A percentile compares a stretch with the other conserved stretches of the same genome.
These are phyloP conservation scores for Karstenula rhodostoma DNA, from an alignment of 2,329 filamentous ascomycete genomes.

Conservation along the genomic window DNA sequence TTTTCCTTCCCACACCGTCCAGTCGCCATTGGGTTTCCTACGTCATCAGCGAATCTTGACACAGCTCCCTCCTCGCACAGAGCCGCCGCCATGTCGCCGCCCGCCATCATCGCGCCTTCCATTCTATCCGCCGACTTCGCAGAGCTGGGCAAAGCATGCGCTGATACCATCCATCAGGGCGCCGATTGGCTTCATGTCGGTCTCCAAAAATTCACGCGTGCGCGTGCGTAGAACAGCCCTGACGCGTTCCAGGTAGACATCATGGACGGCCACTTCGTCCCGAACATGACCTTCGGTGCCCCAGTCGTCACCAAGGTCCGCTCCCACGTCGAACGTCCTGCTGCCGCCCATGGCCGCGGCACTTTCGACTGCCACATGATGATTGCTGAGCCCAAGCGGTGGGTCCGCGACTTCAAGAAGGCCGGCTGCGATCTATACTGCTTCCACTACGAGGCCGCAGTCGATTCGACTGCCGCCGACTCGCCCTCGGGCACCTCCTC, in stretches of 20 bases:
- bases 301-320: constrained; percentile 96
- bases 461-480: constrained; percentile 82
- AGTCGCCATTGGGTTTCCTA: constrained; percentile 28
- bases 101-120: constrained; percentile 96
- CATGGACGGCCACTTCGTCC: constrained; percentile 98
- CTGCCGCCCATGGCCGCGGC: constrained; percentile 75
- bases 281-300: constrained; percentile 96
- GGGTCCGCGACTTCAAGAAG: constrained; percentile 93
- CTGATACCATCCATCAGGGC: constrained; percentile 82
- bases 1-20: constrained; percentile 29
- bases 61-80: constrained; percentile 17
- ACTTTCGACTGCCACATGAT: constrained; percentile 99
- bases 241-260: constrained; percentile 96
- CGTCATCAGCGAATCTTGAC: constrained; percentile 17
- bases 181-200: constrained; percentile 64
- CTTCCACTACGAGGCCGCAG: constrained; percentile 98
- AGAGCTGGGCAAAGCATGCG: constrained; percentile 84
- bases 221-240: constrained; percentile 29
- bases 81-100: constrained; percentile 75
- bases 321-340: constrained; percentile 79
- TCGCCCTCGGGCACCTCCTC: constrained; percentile 74
- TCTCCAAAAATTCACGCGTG: constrained; percentile 9
- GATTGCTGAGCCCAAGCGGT: constrained; percentile 99
- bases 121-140: constrained; percentile 98
- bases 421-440: constrained; percentile 99